Evolutionary conservation across 352 stramenopile genomes (phyloP), one percentile per base, ranked within the genome.

Genomic region (Ochromonadaceae sp.): DNA sequence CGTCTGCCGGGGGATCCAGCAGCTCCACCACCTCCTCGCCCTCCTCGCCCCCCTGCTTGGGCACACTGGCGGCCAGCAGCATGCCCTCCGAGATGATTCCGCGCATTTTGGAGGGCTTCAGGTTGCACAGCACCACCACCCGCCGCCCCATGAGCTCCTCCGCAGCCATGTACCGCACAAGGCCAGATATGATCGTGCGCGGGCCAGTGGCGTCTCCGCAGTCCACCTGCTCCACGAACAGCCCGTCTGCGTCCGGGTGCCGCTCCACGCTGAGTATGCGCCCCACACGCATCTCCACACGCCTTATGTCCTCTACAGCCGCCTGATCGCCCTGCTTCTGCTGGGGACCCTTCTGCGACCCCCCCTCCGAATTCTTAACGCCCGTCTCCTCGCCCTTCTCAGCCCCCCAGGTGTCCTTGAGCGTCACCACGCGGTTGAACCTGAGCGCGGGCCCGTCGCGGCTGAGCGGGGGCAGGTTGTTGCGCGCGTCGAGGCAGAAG

Each of bases 341-440:
- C n/a, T n/a, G n/a, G n/a, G n/a, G n/a, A n/a, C n/a, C n/a, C n/a
- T n/a, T n/a, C n/a, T n/a, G n/a, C n/a, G n/a, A n/a, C n/a, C n/a
- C n/a, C n/a, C n/a, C n/a, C n/a, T 69, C 28, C 40, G 40, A 20
- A 20, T 46, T 20, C 40, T 20, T 20, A 46, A 20, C 40, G 40
- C 20, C 20, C 40, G 40, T 20, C 20, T 46, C 20, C 25, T 68
- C 52, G 1, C 43, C 53, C 43, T 53, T 52, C 20, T 60, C 46
- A 26, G 55, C 35, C 31, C 48, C 66, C 76, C 76, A 86, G 26
- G 76, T 77, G 70, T 97, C 90, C 31, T 84, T 86, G 43, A 98
- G 74, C 7, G 89, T 86, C 25, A 95, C 88, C 59, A 96, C 88
- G 69, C 94, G 87, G 77, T 98, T 98, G 65, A 96, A 84, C n/a